Conservation (phyloP, 2,329 filamentous ascomycete genomes). For the Phoma herbarum region DNA sequence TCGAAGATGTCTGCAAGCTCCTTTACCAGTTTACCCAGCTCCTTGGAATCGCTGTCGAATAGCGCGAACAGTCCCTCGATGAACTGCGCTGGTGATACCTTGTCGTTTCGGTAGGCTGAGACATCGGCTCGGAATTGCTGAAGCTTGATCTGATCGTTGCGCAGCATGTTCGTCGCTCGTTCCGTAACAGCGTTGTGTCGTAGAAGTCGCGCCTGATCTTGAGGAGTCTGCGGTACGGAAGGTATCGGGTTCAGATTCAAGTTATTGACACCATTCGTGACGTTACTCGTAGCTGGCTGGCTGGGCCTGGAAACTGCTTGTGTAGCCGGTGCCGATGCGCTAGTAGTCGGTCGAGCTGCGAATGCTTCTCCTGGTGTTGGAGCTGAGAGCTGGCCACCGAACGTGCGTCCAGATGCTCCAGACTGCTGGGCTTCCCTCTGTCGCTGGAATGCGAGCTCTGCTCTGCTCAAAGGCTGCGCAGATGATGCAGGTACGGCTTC, state of each 20-base stretch:
- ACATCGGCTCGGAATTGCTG: conserved; percentile 80
- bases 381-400: conserved; percentile 82
- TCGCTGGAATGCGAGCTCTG: conserved; percentile 89
- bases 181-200: conserved; percentile 87
- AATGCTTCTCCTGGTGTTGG: conserved; percentile 53
- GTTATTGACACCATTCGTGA: conserved; percentile 32
- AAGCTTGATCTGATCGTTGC: conserved; percentile 78
- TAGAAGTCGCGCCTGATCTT: conserved; percentile 81
- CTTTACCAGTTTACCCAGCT: conserved; percentile 87
- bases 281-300: conserved; percentile 24
- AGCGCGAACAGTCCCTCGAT: conserved; percentile 88
- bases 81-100: conserved; percentile 76
- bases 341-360: conserved; percentile 58
- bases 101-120: conserved; percentile 76
- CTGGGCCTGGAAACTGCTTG: conserved; percentile 51
- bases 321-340: conserved; percentile 48
- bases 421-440: conserved; percentile 92
- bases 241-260: conserved; percentile 47
- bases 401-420: conserved; percentile 78
- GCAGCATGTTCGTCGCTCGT: conserved; percentile 81
- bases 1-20: conserved; percentile 95
- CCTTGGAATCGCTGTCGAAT: conserved; percentile 81
- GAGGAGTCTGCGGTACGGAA: conserved; percentile 61
- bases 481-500: conserved; percentile 80
- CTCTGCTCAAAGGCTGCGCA: conserved; percentile 80